These are phyloP conservation scores for Asclepias syriaca DNA, from an alignment of 257 asterid genomes.

Conservation along the genomic window DNA sequence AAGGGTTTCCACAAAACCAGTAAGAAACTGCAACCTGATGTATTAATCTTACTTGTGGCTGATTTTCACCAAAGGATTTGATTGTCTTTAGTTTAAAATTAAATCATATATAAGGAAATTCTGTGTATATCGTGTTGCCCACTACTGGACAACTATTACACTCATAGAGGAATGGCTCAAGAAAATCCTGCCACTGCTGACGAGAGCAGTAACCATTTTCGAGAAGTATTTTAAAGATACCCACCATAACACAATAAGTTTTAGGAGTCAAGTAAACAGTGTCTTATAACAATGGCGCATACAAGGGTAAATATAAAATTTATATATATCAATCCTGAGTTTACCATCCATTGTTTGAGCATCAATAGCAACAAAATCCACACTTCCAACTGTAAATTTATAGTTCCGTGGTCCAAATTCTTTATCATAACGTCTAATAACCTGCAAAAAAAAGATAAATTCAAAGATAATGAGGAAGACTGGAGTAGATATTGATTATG, in stretches of 20 bases:
- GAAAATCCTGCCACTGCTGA: not conserved
- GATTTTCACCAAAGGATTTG: not conserved
- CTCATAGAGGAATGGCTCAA: not conserved
- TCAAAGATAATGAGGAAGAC: slow-evolving; percentile 6
- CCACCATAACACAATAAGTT: not conserved
- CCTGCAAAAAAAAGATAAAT: slow-evolving; percentile 32
- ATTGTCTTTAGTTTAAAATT: not conserved
- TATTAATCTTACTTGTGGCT: not conserved
- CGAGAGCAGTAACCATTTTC: not conserved
- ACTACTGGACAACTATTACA: not conserved
- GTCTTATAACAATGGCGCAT: not conserved
- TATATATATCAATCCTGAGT: not conserved
- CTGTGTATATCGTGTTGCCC: not conserved
- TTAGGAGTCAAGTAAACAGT: not conserved
- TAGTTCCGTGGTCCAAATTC: slow-evolving; percentile 80
- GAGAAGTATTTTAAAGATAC: not conserved
- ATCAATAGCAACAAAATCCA: slow-evolving; percentile 72
- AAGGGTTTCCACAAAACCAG: not conserved
- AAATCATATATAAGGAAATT: not conserved
- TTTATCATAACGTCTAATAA: slow-evolving; percentile 63
- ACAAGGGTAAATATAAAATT: not conserved
- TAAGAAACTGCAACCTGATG: not conserved
- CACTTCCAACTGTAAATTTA: slow-evolving; percentile 59
- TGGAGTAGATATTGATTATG: not conserved
- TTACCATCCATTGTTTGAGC: slow-evolving; percentile 93